Percentiles rank a stretch among this genome's conserved stretches.
These are phyloP conservation scores for Exophiala aquamarina DNA, from an alignment of 2,329 filamentous ascomycete genomes.

Conservation along the genomic window DNA sequence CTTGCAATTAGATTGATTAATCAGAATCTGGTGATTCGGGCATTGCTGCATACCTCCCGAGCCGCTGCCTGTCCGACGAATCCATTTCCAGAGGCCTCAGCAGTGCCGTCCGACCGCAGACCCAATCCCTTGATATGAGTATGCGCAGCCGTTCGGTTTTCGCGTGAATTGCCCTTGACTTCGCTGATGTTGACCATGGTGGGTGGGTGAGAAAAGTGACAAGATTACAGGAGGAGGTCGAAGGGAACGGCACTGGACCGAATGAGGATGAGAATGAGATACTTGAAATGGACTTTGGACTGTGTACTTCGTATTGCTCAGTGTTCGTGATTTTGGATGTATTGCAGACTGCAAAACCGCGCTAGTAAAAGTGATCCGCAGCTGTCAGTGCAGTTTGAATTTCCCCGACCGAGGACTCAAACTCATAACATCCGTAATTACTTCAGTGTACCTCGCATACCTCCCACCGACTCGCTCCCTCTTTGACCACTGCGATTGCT, in stretches of 20 bases:
- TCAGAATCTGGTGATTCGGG: not conserved
- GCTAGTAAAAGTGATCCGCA: too few relatives aligned
- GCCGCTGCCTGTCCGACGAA: constrained; percentile 88
- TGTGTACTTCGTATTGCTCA: too few relatives aligned
- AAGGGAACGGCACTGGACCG: not conserved
- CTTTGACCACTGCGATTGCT: too few relatives aligned
- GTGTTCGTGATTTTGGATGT: too few relatives aligned
- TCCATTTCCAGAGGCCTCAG: constrained; percentile 75
- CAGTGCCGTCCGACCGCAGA: constrained; percentile 78
- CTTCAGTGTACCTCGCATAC: too few relatives aligned
- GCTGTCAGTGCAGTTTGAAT: too few relatives aligned
- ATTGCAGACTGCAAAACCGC: too few relatives aligned
- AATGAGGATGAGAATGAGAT: not conserved
- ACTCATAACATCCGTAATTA: too few relatives aligned
- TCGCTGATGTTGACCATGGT: constrained; percentile 87
- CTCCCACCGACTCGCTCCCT: too few relatives aligned
- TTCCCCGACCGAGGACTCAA: too few relatives aligned
- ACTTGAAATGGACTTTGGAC: too few relatives aligned
- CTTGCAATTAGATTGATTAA: constrained; percentile 7
- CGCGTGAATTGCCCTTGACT: constrained; percentile 90
- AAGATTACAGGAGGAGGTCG: constrained; percentile 12
- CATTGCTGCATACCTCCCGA: constrained; percentile 67
- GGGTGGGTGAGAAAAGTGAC: constrained; percentile 19
- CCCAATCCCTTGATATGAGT: constrained; percentile 97
- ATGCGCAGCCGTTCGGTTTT: constrained; percentile 93